A percentile compares a stretch with the other conserved stretches of the same genome.
Conservation (phyloP, 768 basidiomycete species). For the Tylopilus subfusipes region DNA sequence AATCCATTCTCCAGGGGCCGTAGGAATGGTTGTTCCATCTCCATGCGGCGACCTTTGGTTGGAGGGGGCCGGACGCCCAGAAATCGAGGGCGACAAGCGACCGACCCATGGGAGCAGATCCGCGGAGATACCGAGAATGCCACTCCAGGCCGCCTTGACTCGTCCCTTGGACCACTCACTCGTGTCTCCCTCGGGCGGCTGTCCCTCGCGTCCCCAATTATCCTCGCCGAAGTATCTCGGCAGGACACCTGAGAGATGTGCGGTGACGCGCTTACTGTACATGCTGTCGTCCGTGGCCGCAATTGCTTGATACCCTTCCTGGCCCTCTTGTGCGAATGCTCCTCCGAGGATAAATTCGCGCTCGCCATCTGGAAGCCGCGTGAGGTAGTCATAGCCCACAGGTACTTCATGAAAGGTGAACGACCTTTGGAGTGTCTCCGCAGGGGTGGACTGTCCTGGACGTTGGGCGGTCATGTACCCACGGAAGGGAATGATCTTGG, state of each 20-base stretch:
- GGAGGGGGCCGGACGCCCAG: conserved; percentile 38
- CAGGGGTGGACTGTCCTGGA: conserved; percentile 37
- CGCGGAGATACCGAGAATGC: conserved; percentile 59
- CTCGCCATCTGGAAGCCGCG: conserved; percentile 48
- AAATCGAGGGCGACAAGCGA: conserved; percentile 46
- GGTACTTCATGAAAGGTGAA: conserved; percentile 53
- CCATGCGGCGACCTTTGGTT: not conserved
- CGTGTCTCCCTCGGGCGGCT: conserved; percentile 11
- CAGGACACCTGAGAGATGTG: conserved; percentile 45
- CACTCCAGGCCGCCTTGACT: conserved; percentile 59
- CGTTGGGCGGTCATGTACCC: conserved; percentile 64
- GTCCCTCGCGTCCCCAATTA: conserved; percentile 40
- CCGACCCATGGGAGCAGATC: conserved; percentile 74
- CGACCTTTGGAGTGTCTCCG: conserved; percentile 44
- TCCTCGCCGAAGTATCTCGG: conserved; percentile 49
- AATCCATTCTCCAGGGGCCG: conserved; percentile 64
- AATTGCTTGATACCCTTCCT: conserved; percentile 32
- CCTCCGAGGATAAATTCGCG: conserved; percentile 65
- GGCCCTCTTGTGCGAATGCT: conserved; percentile 39
- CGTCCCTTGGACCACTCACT: conserved; percentile 40
- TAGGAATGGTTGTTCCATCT: conserved; percentile 6
- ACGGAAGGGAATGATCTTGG: conserved; percentile 59
- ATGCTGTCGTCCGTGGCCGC: conserved; percentile 39
- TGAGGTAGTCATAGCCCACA: conserved; percentile 61
- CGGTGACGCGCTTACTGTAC: conserved; percentile 28